Evolutionary conservation across 164 flowering plant genomes (phyloP), one percentile per base, ranked within the genome.

Genomic region (Annona squamosa): DNA sequence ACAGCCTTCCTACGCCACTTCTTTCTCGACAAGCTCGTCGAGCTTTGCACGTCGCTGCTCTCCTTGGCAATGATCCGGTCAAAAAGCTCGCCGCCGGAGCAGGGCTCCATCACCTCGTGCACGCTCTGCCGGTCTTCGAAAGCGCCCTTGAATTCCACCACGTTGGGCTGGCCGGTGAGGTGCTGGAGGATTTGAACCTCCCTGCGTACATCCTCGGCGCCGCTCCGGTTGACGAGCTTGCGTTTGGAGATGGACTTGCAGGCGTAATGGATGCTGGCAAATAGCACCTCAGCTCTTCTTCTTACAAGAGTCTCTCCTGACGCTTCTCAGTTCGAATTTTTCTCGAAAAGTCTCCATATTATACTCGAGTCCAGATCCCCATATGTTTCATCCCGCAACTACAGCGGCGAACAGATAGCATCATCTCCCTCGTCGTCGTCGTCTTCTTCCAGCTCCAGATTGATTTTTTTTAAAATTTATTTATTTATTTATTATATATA

Each of bases 61-160:
- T 85, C 89, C 76, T 83, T 85, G 46, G 70, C 69, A 0, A 78
- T 85, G 66, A 93, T 90, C 81, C 91, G 78, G 72, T 93, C 95
- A 57, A 91, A 91, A 19, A 93, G 92, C 85, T 91, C 98, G 1
- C 96, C 98, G 3, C 98, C 98, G 0, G 89, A 78, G 75, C 98
- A 93, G 71, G 91, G 59, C 82, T 93, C 98, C 98, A 93, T 93
- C 12, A 93, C 91, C 85, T 91, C 69, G 81, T 88, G 85, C 77
- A 93, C 73, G 63, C 72, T 78, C 17, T 80, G 75, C 71, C 19
- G 75, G 67, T 92, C 98, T 81, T 92, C 96, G 68, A 87, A 89
- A 65, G 92, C 97, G 0, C 97, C 97, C 59, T 80, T 86, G 71
- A 92, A 88, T 74, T 88, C 93, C 17, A 89, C 98, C 44, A 91